Conservation (phyloP, 2,329 filamentous ascomycete genomes). For the Nothophaeocryptopus gaeumannii region DNA sequence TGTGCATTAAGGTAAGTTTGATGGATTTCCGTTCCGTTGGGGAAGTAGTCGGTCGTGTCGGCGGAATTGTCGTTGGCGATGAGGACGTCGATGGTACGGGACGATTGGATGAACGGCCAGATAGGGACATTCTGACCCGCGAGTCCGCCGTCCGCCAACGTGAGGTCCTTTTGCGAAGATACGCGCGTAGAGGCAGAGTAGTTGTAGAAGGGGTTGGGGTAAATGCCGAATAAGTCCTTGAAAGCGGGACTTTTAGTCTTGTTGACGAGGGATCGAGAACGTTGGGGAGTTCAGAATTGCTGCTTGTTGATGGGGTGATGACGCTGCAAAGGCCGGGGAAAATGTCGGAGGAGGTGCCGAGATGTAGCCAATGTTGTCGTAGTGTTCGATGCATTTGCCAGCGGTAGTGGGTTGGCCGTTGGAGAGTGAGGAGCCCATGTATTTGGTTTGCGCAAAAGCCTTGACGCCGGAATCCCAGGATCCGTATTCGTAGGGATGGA, state of each 20-base stretch:
- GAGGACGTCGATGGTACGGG: conserved; percentile 59
- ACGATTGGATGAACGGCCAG: conserved; percentile 51
- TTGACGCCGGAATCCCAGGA: conserved; percentile 59
- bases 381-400: conserved; percentile 48
- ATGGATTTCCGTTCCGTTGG: conserved; percentile 59
- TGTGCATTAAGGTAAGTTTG: conserved; percentile 57
- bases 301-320: conserved; percentile 9
- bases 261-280: conserved; percentile 28
- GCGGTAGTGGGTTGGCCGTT: conserved; percentile 43
- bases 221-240: conserved; percentile 49
- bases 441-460: conserved; percentile 60
- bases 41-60: conserved; percentile 58
- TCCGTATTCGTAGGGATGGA: conserved; percentile 65
- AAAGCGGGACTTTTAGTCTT: conserved; percentile 31
- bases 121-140: conserved; percentile 53
- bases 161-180: conserved; percentile 39
- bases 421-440: conserved; percentile 59
- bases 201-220: conserved; percentile 61
- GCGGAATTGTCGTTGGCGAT: conserved; percentile 64
- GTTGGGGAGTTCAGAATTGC: conserved; percentile 20
- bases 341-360: conserved; percentile 46
- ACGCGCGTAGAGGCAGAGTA: conserved; percentile 46
- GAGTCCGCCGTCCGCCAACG: conserved; percentile 52
- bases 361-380: conserved; percentile 50
- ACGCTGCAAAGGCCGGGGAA: conserved; percentile 37